phyloP scores from a whole-genome alignment of 2,329 filamentous ascomycete genomes.

The Xylaria sp. region DNA sequence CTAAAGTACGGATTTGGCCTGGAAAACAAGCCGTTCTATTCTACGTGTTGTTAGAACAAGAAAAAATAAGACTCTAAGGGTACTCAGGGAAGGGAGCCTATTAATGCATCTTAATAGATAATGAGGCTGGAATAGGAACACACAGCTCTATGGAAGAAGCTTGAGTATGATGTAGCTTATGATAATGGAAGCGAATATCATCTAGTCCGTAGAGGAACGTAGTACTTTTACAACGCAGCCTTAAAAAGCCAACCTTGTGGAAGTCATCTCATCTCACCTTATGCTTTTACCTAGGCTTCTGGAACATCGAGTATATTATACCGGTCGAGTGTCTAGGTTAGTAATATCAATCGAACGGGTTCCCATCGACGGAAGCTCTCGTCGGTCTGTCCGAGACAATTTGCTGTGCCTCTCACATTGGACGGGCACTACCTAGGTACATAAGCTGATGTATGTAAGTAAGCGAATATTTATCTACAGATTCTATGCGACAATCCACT shows the following conservation, averaged over 20 bases:
- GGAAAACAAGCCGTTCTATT: neutral
- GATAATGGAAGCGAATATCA: slow-evolving; percentile 19
- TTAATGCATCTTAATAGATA: slow-evolving; percentile 16
- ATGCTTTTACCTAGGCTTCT: neutral
- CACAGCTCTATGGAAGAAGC: neutral
- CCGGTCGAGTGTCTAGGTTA: neutral
- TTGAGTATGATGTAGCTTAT: slow-evolving; percentile 11
- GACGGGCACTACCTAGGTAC: too few species aligned
- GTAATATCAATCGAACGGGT: neutral
- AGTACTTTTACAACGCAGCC: neutral
- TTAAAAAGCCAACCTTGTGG: neutral
- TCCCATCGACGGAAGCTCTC: neutral
- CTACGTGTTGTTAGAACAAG: neutral
- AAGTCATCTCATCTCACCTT: neutral
- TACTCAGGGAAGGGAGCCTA: slow-evolving; percentile 65
- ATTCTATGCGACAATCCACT: slow-evolving; percentile 2
- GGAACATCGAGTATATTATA: neutral
- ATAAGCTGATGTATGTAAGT: neutral
- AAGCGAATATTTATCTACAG: slow-evolving; percentile 24
- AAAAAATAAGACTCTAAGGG: neutral
- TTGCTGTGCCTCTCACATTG: neutral
- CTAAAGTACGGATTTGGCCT: neutral
- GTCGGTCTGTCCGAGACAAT: slow-evolving; percentile 13
- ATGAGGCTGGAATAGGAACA: neutral
- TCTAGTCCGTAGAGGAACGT: neutral